These are phyloP conservation scores for Cyclotella cryptica DNA, from an alignment of 108 stramenopile genomes.

Conservation along the genomic window DNA sequence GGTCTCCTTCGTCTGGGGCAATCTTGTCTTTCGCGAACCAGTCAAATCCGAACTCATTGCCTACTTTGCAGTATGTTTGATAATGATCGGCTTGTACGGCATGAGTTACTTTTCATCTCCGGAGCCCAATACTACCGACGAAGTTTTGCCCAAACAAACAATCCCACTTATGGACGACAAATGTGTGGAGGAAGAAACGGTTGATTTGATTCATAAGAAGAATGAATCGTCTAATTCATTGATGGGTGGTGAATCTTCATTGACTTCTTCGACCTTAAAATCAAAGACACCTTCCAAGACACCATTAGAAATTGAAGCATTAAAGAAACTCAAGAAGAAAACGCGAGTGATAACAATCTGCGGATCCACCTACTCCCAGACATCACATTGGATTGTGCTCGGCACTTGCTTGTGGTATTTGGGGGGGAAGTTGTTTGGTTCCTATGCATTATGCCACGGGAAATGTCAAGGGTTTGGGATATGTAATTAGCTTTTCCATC, in stretches of 20 bases:
- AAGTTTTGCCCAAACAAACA: not conserved
- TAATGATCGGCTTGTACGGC: slow-evolving; percentile 65
- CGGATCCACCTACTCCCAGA: slow-evolving; percentile 34
- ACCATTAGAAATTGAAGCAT: slow-evolving; percentile 18
- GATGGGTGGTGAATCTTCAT: not conserved
- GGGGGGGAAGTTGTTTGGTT: slow-evolving; percentile 60
- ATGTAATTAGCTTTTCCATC: slow-evolving; percentile 75
- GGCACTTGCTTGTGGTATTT: slow-evolving; percentile 50
- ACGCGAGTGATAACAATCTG: slow-evolving; percentile 19
- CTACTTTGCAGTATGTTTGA: slow-evolving; percentile 57
- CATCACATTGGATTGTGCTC: slow-evolving; percentile 37
- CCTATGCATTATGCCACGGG: slow-evolving; percentile 58
- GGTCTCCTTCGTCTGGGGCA: slow-evolving; percentile 82
- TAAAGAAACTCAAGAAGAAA: not conserved
- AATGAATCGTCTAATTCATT: slow-evolving; percentile 9
- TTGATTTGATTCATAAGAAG: slow-evolving; percentile 22
- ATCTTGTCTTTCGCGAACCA: slow-evolving; percentile 67
- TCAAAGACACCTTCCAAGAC: not conserved
- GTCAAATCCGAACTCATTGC: slow-evolving; percentile 23
- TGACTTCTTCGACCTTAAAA: not conserved
- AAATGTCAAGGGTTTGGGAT: slow-evolving; percentile 64
- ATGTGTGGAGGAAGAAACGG: slow-evolving; percentile 21
- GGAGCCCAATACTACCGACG: not conserved
- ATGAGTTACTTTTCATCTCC: slow-evolving; percentile 75
- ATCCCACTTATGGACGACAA: not conserved